These are phyloP conservation scores for Scutellaria barbata DNA, from an alignment of 257 asterid genomes.

Conservation along the genomic window DNA sequence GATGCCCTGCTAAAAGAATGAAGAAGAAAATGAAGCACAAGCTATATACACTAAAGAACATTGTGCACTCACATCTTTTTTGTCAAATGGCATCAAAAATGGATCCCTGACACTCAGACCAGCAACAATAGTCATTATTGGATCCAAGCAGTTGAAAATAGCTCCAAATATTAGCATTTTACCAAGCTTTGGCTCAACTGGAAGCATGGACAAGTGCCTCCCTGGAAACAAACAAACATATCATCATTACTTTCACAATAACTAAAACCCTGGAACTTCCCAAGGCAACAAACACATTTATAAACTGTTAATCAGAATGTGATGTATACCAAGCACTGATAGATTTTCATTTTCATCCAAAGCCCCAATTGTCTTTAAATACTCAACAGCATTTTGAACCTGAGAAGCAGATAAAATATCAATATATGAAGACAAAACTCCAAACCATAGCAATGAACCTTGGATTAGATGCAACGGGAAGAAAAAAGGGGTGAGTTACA, in stretches of 20 bases:
- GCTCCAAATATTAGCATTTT: slow-evolving; percentile 88
- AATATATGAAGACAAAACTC: slow-evolving; percentile 30
- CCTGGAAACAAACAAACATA: slow-evolving; percentile 56
- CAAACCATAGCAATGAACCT: slow-evolving; percentile 15
- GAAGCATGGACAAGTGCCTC: slow-evolving; percentile 78
- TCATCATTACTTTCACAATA: slow-evolving; percentile 26
- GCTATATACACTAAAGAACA: slow-evolving; percentile 23
- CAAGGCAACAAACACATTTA: slow-evolving; percentile 28
- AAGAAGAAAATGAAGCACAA: slow-evolving; percentile 14
- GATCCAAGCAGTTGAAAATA: slow-evolving; percentile 82
- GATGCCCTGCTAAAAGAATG: slow-evolving; percentile 3
- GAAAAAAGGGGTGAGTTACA: slow-evolving; percentile 15
- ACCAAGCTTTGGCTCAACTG: slow-evolving; percentile 98
- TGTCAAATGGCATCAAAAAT: slow-evolving; percentile 91
- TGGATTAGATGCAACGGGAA: slow-evolving; percentile 21
- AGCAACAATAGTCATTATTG: slow-evolving; percentile 90
- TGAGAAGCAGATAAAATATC: slow-evolving; percentile 45
- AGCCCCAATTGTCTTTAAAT: slow-evolving; percentile 87
- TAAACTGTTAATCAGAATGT: slow-evolving; percentile 28
- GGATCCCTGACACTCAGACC: slow-evolving; percentile 91
- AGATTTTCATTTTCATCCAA: slow-evolving; percentile 84
- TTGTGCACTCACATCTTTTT: slow-evolving; percentile 76
- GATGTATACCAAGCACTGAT: slow-evolving; percentile 71
- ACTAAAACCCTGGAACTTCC: slow-evolving; percentile 8
- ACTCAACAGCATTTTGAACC: slow-evolving; percentile 91